phyloP scores from a whole-genome alignment of 176 grass and related monocot genomes.

The Microstegium vimineum region DNA sequence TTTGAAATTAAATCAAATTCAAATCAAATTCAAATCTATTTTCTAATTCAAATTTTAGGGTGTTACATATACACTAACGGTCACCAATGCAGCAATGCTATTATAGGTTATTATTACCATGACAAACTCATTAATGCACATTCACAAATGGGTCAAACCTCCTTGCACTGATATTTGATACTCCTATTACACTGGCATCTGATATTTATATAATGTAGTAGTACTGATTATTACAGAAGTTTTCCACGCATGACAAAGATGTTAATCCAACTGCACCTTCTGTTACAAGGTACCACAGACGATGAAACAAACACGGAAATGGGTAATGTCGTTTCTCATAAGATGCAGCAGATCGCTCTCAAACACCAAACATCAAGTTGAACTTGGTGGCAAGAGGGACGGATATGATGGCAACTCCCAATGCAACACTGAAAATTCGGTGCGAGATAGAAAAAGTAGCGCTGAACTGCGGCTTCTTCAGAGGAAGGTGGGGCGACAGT shows the following conservation, averaged over 20 bases:
- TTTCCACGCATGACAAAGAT: not conserved
- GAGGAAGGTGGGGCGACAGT: conserved; percentile 70
- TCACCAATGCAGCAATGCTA: too few species aligned
- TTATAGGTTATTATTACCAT: too few species aligned
- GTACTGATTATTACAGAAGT: conserved; percentile 28
- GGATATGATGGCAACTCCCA: conserved; percentile 55
- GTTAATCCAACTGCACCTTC: conserved; percentile 31
- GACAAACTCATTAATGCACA: too few species aligned
- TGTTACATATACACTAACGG: too few species aligned
- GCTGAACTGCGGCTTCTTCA: conserved; percentile 80
- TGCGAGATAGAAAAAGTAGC: conserved; percentile 78
- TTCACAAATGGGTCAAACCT: not conserved
- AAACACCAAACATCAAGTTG: conserved; percentile 58
- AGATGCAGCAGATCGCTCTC: conserved; percentile 6
- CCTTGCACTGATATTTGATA: not conserved
- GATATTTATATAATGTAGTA: not conserved
- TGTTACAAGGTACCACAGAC: not conserved
- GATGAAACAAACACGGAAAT: conserved; percentile 2
- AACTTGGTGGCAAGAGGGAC: conserved; percentile 61
- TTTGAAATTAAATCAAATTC: too few species aligned
- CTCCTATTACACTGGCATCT: not conserved
- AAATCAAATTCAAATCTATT: too few species aligned
- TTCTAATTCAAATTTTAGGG: too few species aligned
- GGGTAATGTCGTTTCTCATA: not conserved
- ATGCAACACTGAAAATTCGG: conserved; percentile 55